Conservation (phyloP, 495 filamentous ascomycete genomes). For the Lichenothelia convexa region DNA sequence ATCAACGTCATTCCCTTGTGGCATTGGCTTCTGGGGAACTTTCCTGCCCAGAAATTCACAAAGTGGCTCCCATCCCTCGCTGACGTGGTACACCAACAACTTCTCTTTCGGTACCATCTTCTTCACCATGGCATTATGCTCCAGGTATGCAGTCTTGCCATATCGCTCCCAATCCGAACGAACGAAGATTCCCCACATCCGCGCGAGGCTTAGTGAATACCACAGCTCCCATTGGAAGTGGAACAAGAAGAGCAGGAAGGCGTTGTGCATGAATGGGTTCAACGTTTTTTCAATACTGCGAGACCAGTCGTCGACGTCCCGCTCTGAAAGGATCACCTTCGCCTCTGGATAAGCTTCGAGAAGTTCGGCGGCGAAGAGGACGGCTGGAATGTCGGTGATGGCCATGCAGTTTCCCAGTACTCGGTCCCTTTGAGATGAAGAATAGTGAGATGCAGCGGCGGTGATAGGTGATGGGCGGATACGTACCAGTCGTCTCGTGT, state of each 20-base stretch:
- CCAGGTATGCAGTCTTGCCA: not conserved
- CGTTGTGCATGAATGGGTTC: too few relatives aligned
- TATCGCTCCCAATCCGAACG: not conserved
- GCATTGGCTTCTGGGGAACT: conserved; percentile 1
- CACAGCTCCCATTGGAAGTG: too few relatives aligned
- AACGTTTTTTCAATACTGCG: too few relatives aligned
- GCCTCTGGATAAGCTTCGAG: too few relatives aligned
- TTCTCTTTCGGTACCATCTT: not conserved
- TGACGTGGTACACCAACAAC: conserved; percentile 1
- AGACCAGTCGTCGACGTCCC: conserved; percentile 3
- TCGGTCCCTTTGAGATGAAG: too few relatives aligned
- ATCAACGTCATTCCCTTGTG: conserved; percentile 29
- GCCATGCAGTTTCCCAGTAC: not conserved
- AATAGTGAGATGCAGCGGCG: too few relatives aligned
- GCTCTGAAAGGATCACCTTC: conserved; percentile 3
- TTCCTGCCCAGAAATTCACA: conserved; percentile 5
- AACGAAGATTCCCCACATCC: too few relatives aligned
- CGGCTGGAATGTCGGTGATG: not conserved
- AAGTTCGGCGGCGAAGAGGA: conserved; percentile 1
- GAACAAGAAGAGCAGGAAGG: too few relatives aligned
- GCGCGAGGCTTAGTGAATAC: too few relatives aligned
- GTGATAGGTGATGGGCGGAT: too few relatives aligned
- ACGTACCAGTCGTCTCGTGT: conserved; percentile 16
- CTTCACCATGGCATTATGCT: not conserved
- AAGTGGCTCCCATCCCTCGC: conserved; percentile 4